phyloP scores from a whole-genome alignment of 1,284 basidiomycete species.

The Melampsora abietis-canadensis region DNA sequence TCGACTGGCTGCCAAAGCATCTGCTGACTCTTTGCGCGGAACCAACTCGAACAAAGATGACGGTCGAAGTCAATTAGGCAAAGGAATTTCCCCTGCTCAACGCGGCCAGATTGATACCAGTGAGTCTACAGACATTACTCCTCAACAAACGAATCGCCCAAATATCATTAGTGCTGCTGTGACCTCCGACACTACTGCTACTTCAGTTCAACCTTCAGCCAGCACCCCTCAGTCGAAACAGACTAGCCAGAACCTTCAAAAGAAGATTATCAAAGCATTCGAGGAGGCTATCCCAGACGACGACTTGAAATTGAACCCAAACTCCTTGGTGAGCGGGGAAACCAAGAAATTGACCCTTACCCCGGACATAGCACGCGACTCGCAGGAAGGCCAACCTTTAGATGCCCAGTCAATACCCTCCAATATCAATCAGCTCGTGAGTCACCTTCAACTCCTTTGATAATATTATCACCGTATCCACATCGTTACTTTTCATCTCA shows the following conservation, averaged over 20 bases:
- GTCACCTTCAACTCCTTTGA: not conserved
- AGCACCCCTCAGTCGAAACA: constrained; percentile 2
- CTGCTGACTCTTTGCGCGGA: constrained; percentile 40
- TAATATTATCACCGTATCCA: not conserved
- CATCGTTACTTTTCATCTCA: not conserved
- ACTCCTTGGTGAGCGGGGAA: constrained; percentile 10
- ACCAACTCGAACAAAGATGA: constrained; percentile 32
- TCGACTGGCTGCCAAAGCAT: constrained; percentile 38
- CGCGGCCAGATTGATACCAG: constrained; percentile 29
- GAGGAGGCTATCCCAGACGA: not conserved
- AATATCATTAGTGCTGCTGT: not conserved
- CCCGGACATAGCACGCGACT: constrained; percentile 37
- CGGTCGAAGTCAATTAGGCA: constrained; percentile 34
- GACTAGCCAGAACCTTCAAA: not conserved
- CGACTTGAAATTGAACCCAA: constrained; percentile 9
- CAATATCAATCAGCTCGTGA: constrained; percentile 5
- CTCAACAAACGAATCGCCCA: not conserved
- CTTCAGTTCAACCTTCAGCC: constrained; percentile 5
- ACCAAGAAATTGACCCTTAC: constrained; percentile 43
- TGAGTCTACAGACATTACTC: not conserved
- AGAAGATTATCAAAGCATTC: not conserved
- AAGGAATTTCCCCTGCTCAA: constrained; percentile 37
- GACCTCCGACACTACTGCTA: not conserved
- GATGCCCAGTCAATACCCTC: constrained; percentile 12
- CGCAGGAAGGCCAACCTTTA: not conserved